phyloP scores from a whole-genome alignment of 2,329 filamentous ascomycete species.

The Xylaria arbuscula region DNA sequence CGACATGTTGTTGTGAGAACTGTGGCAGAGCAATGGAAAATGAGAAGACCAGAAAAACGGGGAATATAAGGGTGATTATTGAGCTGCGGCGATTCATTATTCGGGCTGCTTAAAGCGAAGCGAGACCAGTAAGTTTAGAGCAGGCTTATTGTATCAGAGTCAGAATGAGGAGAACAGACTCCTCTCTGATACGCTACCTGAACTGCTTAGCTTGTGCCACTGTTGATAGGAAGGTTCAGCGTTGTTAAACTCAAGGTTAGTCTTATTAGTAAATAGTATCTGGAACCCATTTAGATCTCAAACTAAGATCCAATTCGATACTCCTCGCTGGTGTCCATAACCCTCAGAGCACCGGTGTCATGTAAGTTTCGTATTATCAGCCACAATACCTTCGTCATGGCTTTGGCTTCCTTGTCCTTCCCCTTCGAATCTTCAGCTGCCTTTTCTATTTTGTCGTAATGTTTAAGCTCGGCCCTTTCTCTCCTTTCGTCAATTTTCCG shows the following conservation, averaged over 20 bases:
- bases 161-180: no score
- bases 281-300: background rate
- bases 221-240: no score
- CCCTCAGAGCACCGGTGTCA: background rate
- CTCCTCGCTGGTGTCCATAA: background rate
- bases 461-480: conserved; percentile 24
- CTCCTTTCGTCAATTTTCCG: conserved; percentile 29
- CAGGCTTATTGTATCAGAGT: no score
- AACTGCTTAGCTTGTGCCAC: no score
- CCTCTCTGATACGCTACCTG: no score
- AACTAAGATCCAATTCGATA: background rate
- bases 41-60: no score
- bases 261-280: background rate
- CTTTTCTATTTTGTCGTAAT: conserved; percentile 17
- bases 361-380: conserved; percentile 28
- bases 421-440: conserved; percentile 1
- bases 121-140: no score
- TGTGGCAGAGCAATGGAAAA: no score
- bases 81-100: no score
- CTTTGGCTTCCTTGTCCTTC: conserved; percentile 29
- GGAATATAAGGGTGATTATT: no score
- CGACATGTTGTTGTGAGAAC: no score
- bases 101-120: no score
- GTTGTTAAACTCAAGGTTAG: background rate
- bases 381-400: conserved; percentile 31